These are phyloP conservation scores for Vaccinium darrowii DNA, from an alignment of 148 eudicot genomes.

Conservation along the genomic window DNA sequence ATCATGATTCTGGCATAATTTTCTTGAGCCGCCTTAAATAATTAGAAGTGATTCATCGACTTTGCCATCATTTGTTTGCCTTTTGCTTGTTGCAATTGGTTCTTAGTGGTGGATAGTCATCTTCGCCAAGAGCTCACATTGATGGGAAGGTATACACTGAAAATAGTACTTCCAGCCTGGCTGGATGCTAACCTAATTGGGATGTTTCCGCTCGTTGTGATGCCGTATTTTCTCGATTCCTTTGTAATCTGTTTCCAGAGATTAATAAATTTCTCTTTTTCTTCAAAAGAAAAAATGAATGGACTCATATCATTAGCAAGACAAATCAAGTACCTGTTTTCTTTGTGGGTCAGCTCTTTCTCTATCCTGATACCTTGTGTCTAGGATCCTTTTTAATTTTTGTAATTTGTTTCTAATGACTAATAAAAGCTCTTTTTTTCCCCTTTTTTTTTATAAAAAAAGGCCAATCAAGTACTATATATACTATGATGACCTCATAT, in stretches of 20 bases:
- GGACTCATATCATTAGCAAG: not conserved
- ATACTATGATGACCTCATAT: not conserved
- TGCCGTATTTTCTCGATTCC: no score
- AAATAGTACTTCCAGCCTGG: not conserved
- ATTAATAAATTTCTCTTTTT: no score
- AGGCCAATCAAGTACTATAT: not conserved
- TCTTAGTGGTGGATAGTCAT: not conserved
- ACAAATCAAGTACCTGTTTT: not conserved
- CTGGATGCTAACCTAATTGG: not conserved
- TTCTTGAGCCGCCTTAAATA: not conserved
- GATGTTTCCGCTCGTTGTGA: no score
- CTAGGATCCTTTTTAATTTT: no score
- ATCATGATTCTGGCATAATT: not conserved
- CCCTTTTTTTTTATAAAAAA: no score
- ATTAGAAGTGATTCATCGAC: not conserved
- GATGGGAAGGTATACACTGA: not conserved
- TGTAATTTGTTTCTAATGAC: no score
- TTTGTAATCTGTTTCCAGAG: no score
- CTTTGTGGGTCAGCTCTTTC: no score
- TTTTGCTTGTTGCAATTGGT: no score
- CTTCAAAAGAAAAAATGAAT: not conserved
- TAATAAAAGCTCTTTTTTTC: no score
- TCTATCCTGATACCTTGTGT: no score
- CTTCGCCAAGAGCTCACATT: not conserved
- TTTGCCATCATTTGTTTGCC: no score